Evolutionary conservation across 164 flowering plant species (phyloP).

Genomic region (Liquidambar formosana): DNA sequence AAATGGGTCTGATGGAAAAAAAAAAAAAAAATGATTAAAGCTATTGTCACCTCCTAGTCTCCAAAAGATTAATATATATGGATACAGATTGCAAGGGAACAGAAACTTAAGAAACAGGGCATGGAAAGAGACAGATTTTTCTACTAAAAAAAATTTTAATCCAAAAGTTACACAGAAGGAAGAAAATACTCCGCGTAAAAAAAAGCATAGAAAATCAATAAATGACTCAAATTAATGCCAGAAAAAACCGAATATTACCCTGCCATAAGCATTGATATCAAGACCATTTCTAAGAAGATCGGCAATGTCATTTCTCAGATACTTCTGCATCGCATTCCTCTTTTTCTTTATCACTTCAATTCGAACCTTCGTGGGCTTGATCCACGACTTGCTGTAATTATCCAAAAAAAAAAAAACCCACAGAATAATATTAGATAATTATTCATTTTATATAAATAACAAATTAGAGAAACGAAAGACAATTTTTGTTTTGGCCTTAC

Average conservation of each 20-base stretch:
- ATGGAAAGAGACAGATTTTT: not conserved
- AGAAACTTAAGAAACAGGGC: not conserved
- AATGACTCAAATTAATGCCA: no score
- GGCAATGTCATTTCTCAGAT: slow-evolving; percentile 44
- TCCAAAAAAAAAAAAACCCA: slow-evolving; percentile 1
- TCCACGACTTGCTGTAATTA: slow-evolving; percentile 34
- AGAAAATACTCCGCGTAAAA: no score
- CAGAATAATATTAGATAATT: not conserved
- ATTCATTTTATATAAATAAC: not conserved
- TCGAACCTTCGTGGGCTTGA: slow-evolving; percentile 35
- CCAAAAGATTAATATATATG: no score
- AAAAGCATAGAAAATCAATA: no score
- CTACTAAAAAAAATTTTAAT: no score
- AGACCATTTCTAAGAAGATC: slow-evolving; percentile 39
- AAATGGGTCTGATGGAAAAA: no score
- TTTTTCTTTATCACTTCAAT: slow-evolving; percentile 41
- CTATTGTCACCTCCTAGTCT: no score
- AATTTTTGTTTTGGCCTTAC: not conserved
- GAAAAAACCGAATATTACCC: slow-evolving; percentile 28
- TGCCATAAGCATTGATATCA: slow-evolving; percentile 43
- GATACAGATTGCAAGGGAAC: not conserved
- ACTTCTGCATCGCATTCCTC: slow-evolving; percentile 35
- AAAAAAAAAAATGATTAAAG: no score
- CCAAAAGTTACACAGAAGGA: not conserved
- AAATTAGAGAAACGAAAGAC: not conserved